Base-by-base conservation (phyloP, 2,329 filamentous ascomycete genomes). In the Fusarium sp. region DNA sequence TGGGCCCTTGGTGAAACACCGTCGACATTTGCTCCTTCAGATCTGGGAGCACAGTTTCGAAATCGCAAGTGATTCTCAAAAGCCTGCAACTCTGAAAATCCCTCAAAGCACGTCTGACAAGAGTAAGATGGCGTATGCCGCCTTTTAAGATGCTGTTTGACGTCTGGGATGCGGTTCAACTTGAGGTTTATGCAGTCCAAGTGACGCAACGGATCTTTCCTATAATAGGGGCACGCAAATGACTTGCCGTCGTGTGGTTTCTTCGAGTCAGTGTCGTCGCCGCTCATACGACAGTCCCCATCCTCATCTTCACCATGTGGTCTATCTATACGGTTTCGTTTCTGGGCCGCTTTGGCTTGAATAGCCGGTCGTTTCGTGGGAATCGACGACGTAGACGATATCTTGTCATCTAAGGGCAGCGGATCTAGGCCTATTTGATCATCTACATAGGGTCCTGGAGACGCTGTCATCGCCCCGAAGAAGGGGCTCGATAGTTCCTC, bases 181-280 rank as follows among this genome's bases (percentile, higher is more conserved):
- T 28, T 50, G 16, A 50, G 46, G 11, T 28, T 50, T 50, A 50
- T 50, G 16, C 46, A 50, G 2, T 50, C 46, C n/a, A 50, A 34
- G 8, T 50, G 46, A 6, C 30, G 30, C 7, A 5, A 12, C 11
- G 46, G 46, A 30, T 50, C 46, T 18, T 13, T 23, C 31, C 46
- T 50, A 23, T 34, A 50, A 36, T 34, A 50, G n/a, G 46, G 46
- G 16, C 46, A 50, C 11, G 7, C 46, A n/a, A 23, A 50, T 8
- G 46, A 31, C 6, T 31, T 31, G 31, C 36, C 36, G 1, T 36
- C 46, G 11, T 36, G 30, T 10, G 13, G 30, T 31, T 50, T 36
- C 16, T 50, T 50, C n/a, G 11, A 4, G 30, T 4, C 18, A 6
- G n/a, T 13, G 5, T 50, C 46, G 13, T 4, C n/a, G 15, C 36